Evolutionary conservation across 2,329 filamentous ascomycete genomes (phyloP), one percentile per base, ranked within the genome.

Genomic region (Aspergillus sp.): DNA sequence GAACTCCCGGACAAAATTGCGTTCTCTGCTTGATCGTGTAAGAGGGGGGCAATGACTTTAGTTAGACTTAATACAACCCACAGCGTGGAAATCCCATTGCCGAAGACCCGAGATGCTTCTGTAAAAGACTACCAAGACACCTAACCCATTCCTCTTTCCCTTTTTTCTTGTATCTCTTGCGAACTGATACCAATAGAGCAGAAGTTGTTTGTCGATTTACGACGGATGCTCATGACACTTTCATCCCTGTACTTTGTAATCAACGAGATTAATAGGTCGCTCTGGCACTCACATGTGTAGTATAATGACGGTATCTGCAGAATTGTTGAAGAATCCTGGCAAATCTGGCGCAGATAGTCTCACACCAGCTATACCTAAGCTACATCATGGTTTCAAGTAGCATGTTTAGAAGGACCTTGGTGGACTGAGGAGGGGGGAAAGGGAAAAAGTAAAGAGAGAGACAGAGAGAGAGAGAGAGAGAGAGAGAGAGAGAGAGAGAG

Each of bases 21-120:
- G 63, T 12, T 62, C 57, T 24, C 61, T 72, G 18, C 58, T 72
- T 50, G 62, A 42, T 52, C 66, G 67, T 32, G 63, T 64, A 6
- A 65, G 65, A 49, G 65, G 65, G 22, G 57, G 58, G 55, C 46
- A 16, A 42, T 52, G 36, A 53, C 12, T 26, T 51, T 55, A 16
- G 14, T 16, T 49, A 45, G 18, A 22, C 36, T 20, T 11, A 47
- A 47, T 11, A 11, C 5, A 22, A 9, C 3, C 11, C 45, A 47
- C 22, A 6, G 11, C 11, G 20, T 2, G 22, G 45, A 20, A 16
- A 12, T 4, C 20, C 3, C 14, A 9, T 47, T n/a, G 49, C 32
- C 24, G 49, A 32, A 32, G n/a, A 11, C 16, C 2, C n/a, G 42
- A n/a, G 9, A n/a, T 46, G 16, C 39, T 46, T 47, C 18, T 47